These are phyloP conservation scores for Lachnellula occidentalis DNA, from an alignment of 2,329 filamentous ascomycete genomes.

Conservation along the genomic window DNA sequence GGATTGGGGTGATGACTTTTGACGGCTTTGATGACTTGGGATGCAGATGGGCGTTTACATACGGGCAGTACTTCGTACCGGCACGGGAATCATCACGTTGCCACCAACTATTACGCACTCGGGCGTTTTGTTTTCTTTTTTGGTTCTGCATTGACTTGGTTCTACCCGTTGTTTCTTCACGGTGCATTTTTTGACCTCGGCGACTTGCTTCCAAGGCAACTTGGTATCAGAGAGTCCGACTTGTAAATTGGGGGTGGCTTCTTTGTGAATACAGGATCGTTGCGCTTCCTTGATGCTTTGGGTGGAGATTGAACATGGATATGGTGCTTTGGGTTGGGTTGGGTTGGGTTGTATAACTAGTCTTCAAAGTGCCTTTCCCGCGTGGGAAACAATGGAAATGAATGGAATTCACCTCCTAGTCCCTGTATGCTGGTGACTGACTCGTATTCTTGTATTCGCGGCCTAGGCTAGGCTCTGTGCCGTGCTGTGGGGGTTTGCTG, in stretches of 20 bases:
- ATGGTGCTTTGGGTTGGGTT: not conserved
- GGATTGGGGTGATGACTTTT: conserved; percentile 1
- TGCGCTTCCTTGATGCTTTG: not conserved
- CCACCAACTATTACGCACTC: not conserved
- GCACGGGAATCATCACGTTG: not conserved
- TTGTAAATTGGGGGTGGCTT: not conserved
- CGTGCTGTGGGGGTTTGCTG: no score
- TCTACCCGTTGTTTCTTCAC: not conserved
- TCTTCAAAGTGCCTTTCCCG: no score
- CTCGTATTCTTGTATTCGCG: no score
- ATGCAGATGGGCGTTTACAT: not conserved
- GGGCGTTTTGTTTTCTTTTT: not conserved
- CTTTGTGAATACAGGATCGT: not conserved
- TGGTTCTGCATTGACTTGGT: not conserved
- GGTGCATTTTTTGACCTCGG: not conserved
- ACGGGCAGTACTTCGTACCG: not conserved
- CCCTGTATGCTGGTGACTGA: no score
- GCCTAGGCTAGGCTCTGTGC: no score
- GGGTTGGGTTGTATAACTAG: not conserved
- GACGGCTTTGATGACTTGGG: conserved; percentile 1
- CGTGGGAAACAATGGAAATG: not conserved
- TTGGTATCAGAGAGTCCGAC: not conserved
- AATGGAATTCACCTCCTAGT: no score
- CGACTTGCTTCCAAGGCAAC: not conserved
- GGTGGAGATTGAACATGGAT: not conserved